Evolutionary conservation across 768 basidiomycete species (phyloP), one percentile per base, ranked within the genome.

Genomic region (Baorangia bicolor): DNA sequence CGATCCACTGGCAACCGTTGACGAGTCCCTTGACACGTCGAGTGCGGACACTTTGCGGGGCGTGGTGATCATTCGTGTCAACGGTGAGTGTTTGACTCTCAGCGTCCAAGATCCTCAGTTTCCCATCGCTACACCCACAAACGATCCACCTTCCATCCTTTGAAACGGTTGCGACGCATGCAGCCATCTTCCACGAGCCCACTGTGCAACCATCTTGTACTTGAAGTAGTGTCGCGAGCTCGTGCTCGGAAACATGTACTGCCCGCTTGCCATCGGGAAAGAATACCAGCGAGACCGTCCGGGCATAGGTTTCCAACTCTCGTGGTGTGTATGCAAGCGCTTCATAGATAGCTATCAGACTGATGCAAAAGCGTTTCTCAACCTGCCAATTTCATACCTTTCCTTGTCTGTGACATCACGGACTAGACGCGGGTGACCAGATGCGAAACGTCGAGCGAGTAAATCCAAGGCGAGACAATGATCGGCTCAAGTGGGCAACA

Each of bases 11-110:
- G 52, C 55, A 27, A 46, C n/a, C 23, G 4, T 40, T 2, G 20
- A 34, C 23, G 52, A 56, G 43, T 55, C 43, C 2, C 31, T 21
- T 5, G 55, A 54, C 23, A 45, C 44, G 25, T 54, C 55, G 28
- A 56, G 55, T 2, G 52, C 43, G 21, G 55, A 21, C 37, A 56
- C 30, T 21, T 45, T 31, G 25, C 21, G 9, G 20, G 20, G 18
- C 11, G 23, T 56, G 51, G 11, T 16, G 42, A 12, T n/a, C 51
- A 9, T 34, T 33, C 42, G 55, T 54, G 14, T 56, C 30, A 14
- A 31, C 8, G 14, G 20, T 16, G 21, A 6, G 12, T 18, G 1
- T 33, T 10, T 23, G 46, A 40, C 14, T 33, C 27, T 51, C 33
- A 18, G 37, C 39, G n/a, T 54, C 53, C 48, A 23, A 12, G 18